Conservation (phyloP, 305 asterid species). For the Plantago coronopus region DNA sequence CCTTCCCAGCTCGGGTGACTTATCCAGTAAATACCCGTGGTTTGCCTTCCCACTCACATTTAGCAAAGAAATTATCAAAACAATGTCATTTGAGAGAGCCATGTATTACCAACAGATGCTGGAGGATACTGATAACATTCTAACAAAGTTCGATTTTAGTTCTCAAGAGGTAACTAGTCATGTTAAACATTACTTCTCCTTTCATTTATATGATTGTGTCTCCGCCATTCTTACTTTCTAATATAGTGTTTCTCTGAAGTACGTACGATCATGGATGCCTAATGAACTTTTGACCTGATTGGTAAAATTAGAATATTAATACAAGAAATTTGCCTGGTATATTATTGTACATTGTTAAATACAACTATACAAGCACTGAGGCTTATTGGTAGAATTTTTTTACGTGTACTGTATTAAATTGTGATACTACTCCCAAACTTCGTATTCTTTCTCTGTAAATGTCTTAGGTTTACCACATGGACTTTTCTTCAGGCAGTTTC, state of each 20-base stretch:
- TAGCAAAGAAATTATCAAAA: slow-evolving; percentile 60
- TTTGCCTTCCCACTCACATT: slow-evolving; percentile 63
- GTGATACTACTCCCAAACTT: too few species aligned
- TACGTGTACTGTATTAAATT: too few species aligned
- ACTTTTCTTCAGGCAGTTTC: slow-evolving; percentile 44
- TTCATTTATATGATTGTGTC: slow-evolving; percentile 14
- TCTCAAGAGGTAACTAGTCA: slow-evolving; percentile 53
- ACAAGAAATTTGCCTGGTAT: too few species aligned
- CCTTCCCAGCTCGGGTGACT: slow-evolving; percentile 59
- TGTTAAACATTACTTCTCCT: slow-evolving; percentile 12
- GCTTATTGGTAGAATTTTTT: too few species aligned
- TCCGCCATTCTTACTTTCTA: slow-evolving; percentile 10
- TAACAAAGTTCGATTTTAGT: slow-evolving; percentile 57
- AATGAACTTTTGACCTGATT: not conserved
- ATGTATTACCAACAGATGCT: slow-evolving; percentile 65
- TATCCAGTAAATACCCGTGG: slow-evolving; percentile 50
- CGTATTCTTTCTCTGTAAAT: not conserved
- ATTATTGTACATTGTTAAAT: too few species aligned
- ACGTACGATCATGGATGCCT: slow-evolving; percentile 13
- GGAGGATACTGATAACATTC: slow-evolving; percentile 57
- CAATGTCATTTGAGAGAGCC: slow-evolving; percentile 54
- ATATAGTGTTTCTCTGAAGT: slow-evolving; percentile 20
- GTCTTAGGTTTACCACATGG: slow-evolving; percentile 21
- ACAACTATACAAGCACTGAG: too few species aligned
- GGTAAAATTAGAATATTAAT: not conserved